Evolutionary conservation across 371 early-diverging fungal species (phyloP).

Genomic region (Rhizomucor pusillus): DNA sequence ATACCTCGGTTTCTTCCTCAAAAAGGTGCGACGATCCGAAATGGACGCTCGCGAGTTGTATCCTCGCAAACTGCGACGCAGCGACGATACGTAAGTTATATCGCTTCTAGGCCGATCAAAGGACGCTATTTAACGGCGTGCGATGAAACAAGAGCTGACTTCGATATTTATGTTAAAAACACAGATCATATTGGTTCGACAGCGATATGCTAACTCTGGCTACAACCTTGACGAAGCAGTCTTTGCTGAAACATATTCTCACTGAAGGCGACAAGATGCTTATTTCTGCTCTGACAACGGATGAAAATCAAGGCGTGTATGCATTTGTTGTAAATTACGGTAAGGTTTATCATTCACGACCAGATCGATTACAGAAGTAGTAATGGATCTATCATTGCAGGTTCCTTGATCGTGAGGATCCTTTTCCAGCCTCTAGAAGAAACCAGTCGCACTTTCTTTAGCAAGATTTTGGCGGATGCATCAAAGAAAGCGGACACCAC

Average conservation of each 20-base stretch:
- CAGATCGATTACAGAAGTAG: no score
- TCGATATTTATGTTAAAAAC: neutral
- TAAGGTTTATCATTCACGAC: no score
- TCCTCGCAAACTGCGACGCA: constrained; percentile 32
- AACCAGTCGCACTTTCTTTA: constrained; percentile 80
- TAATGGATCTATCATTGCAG: constrained; percentile 27
- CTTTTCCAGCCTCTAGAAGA: constrained; percentile 95
- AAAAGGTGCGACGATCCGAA: constrained; percentile 29
- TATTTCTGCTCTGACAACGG: constrained; percentile 59
- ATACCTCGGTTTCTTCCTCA: constrained; percentile 51
- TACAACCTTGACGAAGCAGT: constrained; percentile 79
- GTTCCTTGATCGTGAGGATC: constrained; percentile 87
- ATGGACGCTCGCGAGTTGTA: constrained; percentile 22
- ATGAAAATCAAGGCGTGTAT: constrained; percentile 76
- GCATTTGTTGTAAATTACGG: constrained; percentile 87
- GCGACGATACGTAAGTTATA: constrained; percentile 30
- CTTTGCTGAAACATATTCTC: constrained; percentile 85
- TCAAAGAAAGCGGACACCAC: constrained; percentile 7
- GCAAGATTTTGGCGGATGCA: constrained; percentile 44
- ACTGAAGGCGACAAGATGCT: constrained; percentile 96
- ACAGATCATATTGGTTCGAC: constrained; percentile 59
- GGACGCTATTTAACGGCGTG: neutral
- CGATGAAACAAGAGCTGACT: neutral
- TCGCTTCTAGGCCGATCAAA: neutral
- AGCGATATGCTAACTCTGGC: constrained; percentile 58